These are phyloP conservation scores for Leonotis leonurus DNA, from an alignment of 257 asterid species.

Conservation along the genomic window DNA sequence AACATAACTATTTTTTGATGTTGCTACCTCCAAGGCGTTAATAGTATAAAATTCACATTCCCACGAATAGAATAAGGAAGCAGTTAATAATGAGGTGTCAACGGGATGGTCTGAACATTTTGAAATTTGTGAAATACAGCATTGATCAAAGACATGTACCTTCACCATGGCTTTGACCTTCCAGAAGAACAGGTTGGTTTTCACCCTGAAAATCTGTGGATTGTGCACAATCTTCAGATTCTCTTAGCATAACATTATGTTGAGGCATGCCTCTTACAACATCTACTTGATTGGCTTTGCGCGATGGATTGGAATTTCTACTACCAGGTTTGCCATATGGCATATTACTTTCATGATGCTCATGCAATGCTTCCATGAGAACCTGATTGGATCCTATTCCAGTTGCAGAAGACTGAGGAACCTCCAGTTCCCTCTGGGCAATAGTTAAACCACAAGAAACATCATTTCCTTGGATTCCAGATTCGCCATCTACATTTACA, in stretches of 20 bases:
- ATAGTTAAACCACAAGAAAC: slow-evolving; percentile 41
- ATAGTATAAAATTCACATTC: not conserved
- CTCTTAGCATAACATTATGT: slow-evolving; percentile 3
- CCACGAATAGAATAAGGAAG: not conserved
- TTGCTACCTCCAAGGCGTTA: not conserved
- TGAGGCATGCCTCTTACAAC: not conserved
- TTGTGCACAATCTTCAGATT: slow-evolving; percentile 28
- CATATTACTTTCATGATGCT: slow-evolving; percentile 22
- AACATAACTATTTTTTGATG: no score
- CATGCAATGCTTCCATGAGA: slow-evolving; percentile 24
- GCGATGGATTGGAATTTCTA: not conserved
- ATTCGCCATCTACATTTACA: slow-evolving; percentile 73
- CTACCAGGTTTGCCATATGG: not conserved
- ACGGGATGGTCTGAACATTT: not conserved
- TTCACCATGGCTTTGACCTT: slow-evolving; percentile 39
- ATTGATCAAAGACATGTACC: slow-evolving; percentile 34
- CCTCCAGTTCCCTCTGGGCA: slow-evolving; percentile 42
- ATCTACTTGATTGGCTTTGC: not conserved
- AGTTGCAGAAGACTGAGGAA: slow-evolving; percentile 59
- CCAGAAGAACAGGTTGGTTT: slow-evolving; percentile 41
- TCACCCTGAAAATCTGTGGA: slow-evolving; percentile 53
- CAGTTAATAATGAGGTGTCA: not conserved
- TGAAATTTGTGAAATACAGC: not conserved
- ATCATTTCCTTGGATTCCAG: slow-evolving; percentile 68
- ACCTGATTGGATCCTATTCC: slow-evolving; percentile 74